Evolutionary conservation across 1,284 basidiomycete species (phyloP).

Genomic region (Cutaneotrichosporon sp.): DNA sequence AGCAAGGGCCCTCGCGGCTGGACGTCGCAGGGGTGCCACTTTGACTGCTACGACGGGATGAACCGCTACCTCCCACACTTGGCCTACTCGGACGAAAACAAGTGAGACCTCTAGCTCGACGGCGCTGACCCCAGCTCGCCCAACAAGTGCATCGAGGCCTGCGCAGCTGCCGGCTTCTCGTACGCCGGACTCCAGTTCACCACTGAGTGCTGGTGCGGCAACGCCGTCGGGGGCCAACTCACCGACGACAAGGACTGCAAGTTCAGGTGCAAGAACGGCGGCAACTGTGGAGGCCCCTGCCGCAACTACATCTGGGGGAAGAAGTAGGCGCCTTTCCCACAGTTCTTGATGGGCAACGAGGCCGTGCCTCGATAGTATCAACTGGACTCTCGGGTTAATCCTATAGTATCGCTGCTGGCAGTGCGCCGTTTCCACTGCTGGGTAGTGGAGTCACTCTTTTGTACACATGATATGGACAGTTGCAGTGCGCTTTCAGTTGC

Average conservation of each 20-base stretch:
- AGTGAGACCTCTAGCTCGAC: background rate
- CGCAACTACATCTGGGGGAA: constrained; percentile 23
- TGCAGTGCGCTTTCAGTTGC: background rate
- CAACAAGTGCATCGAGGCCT: constrained; percentile 21
- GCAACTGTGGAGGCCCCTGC: constrained; percentile 25
- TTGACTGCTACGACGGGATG: constrained; percentile 29
- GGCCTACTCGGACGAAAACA: constrained; percentile 15
- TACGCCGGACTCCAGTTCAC: constrained; percentile 25
- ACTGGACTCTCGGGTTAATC: too few relatives aligned
- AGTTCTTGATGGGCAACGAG: too few relatives aligned
- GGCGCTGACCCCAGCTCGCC: constrained; percentile 6
- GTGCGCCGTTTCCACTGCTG: too few relatives aligned
- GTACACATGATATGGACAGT: background rate
- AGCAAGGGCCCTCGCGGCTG: constrained; percentile 14
- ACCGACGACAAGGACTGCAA: constrained; percentile 18
- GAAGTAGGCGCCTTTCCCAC: background rate
- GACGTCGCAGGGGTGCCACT: constrained; percentile 26
- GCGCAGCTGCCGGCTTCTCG: constrained; percentile 13
- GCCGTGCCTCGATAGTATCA: too few relatives aligned
- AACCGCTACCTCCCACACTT: constrained; percentile 21
- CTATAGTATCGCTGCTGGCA: background rate
- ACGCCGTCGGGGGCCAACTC: constrained; percentile 18
- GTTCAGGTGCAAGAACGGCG: constrained; percentile 17
- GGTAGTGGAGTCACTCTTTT: background rate
- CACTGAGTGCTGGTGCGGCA: constrained; percentile 30